A percentile compares a stretch with the other conserved stretches of the same genome.
Evolutionary conservation across 2,329 filamentous ascomycete genomes (phyloP).

Genomic region (Pseudophaeomoniella oleicola): DNA sequence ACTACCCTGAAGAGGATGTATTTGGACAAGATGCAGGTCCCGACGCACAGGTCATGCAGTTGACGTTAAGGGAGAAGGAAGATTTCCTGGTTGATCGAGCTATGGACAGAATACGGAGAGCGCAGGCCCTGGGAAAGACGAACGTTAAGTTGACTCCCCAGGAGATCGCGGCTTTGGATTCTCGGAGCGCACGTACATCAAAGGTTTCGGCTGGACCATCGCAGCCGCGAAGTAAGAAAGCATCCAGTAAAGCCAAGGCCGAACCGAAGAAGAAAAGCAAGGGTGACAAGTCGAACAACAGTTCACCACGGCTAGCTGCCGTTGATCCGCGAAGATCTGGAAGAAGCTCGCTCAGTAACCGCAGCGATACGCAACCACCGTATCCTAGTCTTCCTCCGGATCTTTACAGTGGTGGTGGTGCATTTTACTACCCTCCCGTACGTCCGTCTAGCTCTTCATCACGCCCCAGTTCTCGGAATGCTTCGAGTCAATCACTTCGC

Average conservation of each 20-base stretch:
- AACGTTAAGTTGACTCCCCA: conserved; percentile 69
- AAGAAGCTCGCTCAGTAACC: conserved; percentile 9
- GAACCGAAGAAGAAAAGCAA: conserved; percentile 10
- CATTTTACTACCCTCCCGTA: conserved; percentile 21
- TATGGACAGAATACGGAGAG: conserved; percentile 63
- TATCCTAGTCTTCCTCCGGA: conserved; percentile 14
- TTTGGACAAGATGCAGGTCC: conserved; percentile 38
- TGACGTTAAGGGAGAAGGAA: conserved; percentile 51
- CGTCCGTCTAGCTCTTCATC: conserved; percentile 20
- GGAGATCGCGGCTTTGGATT: conserved; percentile 68
- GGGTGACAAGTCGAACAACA: conserved; percentile 6
- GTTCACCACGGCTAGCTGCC: conserved; percentile 6
- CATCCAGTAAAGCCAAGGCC: conserved; percentile 10
- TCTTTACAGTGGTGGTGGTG: conserved; percentile 28
- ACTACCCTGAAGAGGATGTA: conserved; percentile 34
- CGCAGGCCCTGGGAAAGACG: conserved; percentile 58
- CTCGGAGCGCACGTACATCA: conserved; percentile 30
- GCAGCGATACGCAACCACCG: conserved; percentile 9
- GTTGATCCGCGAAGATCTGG: conserved; percentile 8
- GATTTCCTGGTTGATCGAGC: conserved; percentile 65
- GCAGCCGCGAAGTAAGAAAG: conserved; percentile 13
- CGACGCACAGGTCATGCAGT: conserved; percentile 30
- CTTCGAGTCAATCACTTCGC: conserved; percentile 23
- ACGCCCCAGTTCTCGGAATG: conserved; percentile 27
- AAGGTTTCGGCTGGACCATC: conserved; percentile 26